Percentiles rank a stretch among this genome's conserved stretches.
phyloP scores from a whole-genome alignment of 805 yeast genomes.

The Lipomyces lipofer region DNA sequence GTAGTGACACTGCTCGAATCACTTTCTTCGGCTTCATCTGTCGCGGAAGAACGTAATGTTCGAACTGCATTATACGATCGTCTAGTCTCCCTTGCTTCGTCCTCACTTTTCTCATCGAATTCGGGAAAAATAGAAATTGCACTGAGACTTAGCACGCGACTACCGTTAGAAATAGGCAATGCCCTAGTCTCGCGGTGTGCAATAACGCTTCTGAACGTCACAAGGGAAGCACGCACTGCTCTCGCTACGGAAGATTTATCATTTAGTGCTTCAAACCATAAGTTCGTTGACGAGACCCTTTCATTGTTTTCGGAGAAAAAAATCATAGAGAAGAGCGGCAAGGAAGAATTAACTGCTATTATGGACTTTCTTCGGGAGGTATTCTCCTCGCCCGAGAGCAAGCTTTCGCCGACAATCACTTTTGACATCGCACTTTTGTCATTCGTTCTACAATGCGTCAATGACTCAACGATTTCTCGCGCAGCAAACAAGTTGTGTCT shows the following conservation, averaged over 20 bases:
- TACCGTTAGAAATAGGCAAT: no score
- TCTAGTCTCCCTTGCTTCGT: no score
- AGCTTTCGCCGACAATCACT: background rate
- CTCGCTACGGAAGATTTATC: slow-evolving; percentile 14
- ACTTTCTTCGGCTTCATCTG: no score
- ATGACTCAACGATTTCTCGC: slow-evolving; percentile 4
- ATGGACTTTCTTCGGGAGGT: slow-evolving; percentile 6
- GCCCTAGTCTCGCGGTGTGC: no score
- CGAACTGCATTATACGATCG: no score
- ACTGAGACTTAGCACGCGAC: no score
- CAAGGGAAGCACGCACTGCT: slow-evolving; percentile 5
- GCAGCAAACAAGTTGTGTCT: slow-evolving; percentile 6
- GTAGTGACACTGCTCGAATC: no score
- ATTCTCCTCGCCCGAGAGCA: background rate
- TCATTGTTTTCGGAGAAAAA: background rate
- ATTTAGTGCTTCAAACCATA: background rate
- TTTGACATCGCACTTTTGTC: background rate
- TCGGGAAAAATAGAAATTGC: no score
- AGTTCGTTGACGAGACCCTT: background rate
- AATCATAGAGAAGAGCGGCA: background rate
- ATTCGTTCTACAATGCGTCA: slow-evolving; percentile 4
- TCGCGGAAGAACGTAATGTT: no score
- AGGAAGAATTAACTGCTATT: background rate
- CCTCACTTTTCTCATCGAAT: no score
- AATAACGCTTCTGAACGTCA: no score